Percentiles rank a stretch among this genome's conserved stretches.
Conservation (phyloP, 768 basidiomycete genomes). For the Hypholoma sublateritium region DNA sequence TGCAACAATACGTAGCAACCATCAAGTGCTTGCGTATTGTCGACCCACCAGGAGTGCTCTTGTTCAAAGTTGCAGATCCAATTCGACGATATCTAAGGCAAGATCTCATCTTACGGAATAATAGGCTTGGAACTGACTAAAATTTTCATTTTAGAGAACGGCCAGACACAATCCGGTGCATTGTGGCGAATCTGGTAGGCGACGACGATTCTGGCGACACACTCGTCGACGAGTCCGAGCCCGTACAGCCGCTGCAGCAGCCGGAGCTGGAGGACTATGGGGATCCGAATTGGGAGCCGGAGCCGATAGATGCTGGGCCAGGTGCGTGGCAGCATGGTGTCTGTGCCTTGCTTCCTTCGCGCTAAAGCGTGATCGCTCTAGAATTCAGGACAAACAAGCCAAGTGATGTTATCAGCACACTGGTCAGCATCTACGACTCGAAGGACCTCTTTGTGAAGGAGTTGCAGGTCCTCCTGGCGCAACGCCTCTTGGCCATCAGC, state of each 20-base stretch:
- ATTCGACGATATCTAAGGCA: constrained; percentile 88
- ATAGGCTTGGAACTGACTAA: background rate
- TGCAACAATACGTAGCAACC: constrained; percentile 87
- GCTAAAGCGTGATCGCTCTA: constrained; percentile 28
- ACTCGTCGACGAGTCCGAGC: constrained; percentile 82
- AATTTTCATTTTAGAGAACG: constrained; percentile 54
- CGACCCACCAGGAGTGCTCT: constrained; percentile 89
- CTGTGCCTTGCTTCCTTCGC: background rate
- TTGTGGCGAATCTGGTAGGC: constrained; percentile 88
- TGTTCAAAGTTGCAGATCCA: constrained; percentile 93
- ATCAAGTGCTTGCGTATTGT: constrained; percentile 89
- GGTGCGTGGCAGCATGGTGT: constrained; percentile 43
- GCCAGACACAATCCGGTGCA: constrained; percentile 85
- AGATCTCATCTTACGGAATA: background rate
- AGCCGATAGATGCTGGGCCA: constrained; percentile 94
- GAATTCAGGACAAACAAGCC: constrained; percentile 92
- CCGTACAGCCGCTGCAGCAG: constrained; percentile 72
- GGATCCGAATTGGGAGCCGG: constrained; percentile 94
- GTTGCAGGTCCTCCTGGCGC: constrained; percentile 87
- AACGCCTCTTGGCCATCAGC: constrained; percentile 75
- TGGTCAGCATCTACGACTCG: constrained; percentile 97
- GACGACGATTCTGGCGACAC: constrained; percentile 81
- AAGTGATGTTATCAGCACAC: constrained; percentile 92
- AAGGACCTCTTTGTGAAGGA: constrained; percentile 97
- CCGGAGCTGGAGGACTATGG: constrained; percentile 81